phyloP scores from a whole-genome alignment of 305 asterid genomes.

The Withania somnifera region DNA sequence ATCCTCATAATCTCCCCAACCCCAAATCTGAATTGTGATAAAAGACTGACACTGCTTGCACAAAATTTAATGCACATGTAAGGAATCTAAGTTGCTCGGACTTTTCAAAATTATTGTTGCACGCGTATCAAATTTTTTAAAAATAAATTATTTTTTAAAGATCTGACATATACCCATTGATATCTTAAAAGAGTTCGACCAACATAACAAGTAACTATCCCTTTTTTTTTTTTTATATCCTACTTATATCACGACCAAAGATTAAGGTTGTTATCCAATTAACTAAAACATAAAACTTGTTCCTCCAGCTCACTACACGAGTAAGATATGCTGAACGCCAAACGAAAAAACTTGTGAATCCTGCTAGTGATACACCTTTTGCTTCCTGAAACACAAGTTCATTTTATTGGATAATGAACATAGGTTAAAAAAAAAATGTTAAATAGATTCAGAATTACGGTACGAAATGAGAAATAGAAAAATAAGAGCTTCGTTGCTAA shows the following conservation, averaged over 20 bases:
- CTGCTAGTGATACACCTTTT: slow-evolving; percentile 77
- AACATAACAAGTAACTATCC: not conserved
- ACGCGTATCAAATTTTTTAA: too few relatives aligned
- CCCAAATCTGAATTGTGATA: not conserved
- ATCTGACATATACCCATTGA: too few relatives aligned
- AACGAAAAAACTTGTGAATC: slow-evolving; percentile 71
- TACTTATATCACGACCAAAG: slow-evolving; percentile 85
- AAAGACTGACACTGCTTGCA: not conserved
- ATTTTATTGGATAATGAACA: too few relatives aligned
- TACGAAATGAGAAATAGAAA: not conserved
- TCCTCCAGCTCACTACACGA: slow-evolving; percentile 92
- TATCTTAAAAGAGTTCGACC: too few relatives aligned
- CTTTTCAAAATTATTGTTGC: too few relatives aligned
- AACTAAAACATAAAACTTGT: slow-evolving; percentile 69
- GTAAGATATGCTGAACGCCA: slow-evolving; percentile 97
- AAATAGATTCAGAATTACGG: not conserved
- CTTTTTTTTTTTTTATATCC: slow-evolving; percentile 27
- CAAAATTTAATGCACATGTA: not conserved
- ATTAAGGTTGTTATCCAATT: slow-evolving; percentile 77
- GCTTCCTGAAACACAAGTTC: slow-evolving; percentile 39
- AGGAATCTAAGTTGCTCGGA: too few relatives aligned
- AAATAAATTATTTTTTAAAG: too few relatives aligned
- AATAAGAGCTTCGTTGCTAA: not conserved
- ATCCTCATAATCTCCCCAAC: not conserved
- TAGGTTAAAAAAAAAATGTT: too few relatives aligned